Evolutionary conservation across 140 eudicot genomes (phyloP).

Genomic region (Erigeron philadelphicus): DNA sequence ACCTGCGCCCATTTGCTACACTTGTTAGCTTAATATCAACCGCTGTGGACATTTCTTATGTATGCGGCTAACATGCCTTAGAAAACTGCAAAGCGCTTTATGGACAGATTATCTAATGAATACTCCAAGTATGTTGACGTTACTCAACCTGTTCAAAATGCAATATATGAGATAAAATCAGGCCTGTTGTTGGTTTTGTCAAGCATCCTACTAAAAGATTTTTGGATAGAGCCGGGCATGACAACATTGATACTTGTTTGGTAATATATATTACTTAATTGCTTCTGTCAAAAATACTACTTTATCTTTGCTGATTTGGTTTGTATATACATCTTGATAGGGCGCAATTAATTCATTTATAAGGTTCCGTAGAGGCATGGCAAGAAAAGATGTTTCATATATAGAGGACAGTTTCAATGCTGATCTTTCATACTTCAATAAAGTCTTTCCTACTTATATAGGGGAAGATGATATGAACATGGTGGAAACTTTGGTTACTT

Average conservation of each 20-base stretch:
- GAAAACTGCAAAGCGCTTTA: constrained; percentile 61
- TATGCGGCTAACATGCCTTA: constrained; percentile 21
- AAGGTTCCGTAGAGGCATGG: constrained; percentile 68
- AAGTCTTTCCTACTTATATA: constrained; percentile 46
- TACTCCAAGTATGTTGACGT: constrained; percentile 61
- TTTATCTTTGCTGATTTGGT: constrained; percentile 2
- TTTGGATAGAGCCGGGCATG: constrained; percentile 41
- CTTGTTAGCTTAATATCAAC: neutral
- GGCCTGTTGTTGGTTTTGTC: constrained; percentile 65
- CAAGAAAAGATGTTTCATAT: constrained; percentile 35
- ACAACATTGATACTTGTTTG: constrained; percentile 43
- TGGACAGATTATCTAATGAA: constrained; percentile 64
- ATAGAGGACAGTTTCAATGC: constrained; percentile 24
- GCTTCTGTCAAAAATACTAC: neutral
- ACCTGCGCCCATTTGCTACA: neutral
- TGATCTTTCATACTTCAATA: constrained; percentile 33
- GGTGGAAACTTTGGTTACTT: constrained; percentile 48
- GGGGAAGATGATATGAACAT: constrained; percentile 37
- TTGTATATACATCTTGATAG: constrained; percentile 31
- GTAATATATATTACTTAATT: constrained; percentile 31
- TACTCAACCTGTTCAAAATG: constrained; percentile 75
- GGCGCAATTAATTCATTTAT: constrained; percentile 49
- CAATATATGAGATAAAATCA: constrained; percentile 84
- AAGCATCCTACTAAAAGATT: constrained; percentile 33
- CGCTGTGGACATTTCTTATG: neutral